Evolutionary conservation across 208 protist genomes (phyloP), one percentile per base, ranked within the genome.

Genomic region (Leishmania martiniquensis): DNA sequence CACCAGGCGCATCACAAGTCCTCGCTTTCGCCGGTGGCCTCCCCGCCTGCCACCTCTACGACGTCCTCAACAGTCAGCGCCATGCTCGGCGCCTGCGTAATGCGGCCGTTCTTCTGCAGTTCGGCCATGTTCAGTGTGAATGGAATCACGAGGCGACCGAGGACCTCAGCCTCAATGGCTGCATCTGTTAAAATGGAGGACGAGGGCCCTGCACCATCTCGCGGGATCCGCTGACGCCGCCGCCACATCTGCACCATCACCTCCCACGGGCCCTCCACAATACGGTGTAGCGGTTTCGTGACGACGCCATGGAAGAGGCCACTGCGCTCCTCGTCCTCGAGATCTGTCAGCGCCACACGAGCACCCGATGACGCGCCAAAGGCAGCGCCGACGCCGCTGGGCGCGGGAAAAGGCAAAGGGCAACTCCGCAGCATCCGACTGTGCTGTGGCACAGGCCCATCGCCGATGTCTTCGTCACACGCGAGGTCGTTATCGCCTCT

Each of bases 201-300:
- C 39, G 42, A 49, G 51, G 22, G 13, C 65, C 17, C 66, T 17
- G 74, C 6, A 17, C n/a, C 76, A 17, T 20, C 60, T 37, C 17
- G 1, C 51, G 54, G 37, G 7, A 39, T 13, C 9, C n/a, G 49
- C 51, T 76, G 68, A 9, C 85, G 85, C 25, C 79, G 75, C 7
- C 86, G 87, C 87, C 89, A 94, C 71, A 96, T 69, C 75, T 88
- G 65, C 52, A 95, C 34, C 45, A 76, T 72, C 32, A 75, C 82
- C 75, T 93, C 86, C 90, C 91, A 97, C 15, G 82, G 51, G 12
- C 90, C 90, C 17, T 72, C 57, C 12, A 81, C 72, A 7, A 84
- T 44, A 9, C 85, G 87, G 67, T 93, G 93, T 60, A 97, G 85
- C 54, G 93, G 90, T 70, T 92, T 94, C 12, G 69, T 81, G 34